A percentile compares a stretch with the other conserved stretches of the same genome.
phyloP scores from a whole-genome alignment of 345 rosid genomes.

The Euphorbia tirucalli region DNA sequence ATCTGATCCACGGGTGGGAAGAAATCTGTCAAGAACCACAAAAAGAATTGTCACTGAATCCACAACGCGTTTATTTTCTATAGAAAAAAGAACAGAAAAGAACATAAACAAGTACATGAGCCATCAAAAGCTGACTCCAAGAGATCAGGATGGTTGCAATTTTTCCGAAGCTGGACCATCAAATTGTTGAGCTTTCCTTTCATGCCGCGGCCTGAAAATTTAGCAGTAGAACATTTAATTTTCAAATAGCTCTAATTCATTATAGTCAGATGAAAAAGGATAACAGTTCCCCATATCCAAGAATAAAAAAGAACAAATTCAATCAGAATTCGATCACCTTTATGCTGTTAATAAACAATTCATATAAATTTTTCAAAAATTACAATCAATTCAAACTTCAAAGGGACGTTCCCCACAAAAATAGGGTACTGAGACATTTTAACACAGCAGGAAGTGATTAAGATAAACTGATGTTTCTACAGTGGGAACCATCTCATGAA shows the following conservation, averaged over 20 bases:
- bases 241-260: not conserved
- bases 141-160: slow-evolving; percentile 98
- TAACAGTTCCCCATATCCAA: not conserved
- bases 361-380: not conserved
- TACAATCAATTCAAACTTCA: not conserved
- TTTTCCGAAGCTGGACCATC: slow-evolving; percentile 81
- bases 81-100: not conserved
- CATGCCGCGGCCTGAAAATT: slow-evolving; percentile 49
- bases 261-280: not conserved
- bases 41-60: slow-evolving; percentile 9
- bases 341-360: not conserved
- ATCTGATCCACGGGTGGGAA: slow-evolving; percentile 85
- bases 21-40: slow-evolving; percentile 37
- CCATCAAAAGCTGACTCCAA: slow-evolving; percentile 62
- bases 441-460: not conserved
- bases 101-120: slow-evolving; percentile 49
- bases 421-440: not conserved
- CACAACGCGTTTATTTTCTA: not conserved
- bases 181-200: slow-evolving; percentile 78
- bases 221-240: not conserved
- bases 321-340: not conserved
- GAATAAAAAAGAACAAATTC: not conserved
- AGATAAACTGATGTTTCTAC: not conserved
- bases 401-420: not conserved
- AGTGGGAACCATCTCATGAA: not conserved